Evolutionary conservation across 768 basidiomycete genomes (phyloP), one percentile per base, ranked within the genome.

Genomic region (Asterophora lycoperdoides): DNA sequence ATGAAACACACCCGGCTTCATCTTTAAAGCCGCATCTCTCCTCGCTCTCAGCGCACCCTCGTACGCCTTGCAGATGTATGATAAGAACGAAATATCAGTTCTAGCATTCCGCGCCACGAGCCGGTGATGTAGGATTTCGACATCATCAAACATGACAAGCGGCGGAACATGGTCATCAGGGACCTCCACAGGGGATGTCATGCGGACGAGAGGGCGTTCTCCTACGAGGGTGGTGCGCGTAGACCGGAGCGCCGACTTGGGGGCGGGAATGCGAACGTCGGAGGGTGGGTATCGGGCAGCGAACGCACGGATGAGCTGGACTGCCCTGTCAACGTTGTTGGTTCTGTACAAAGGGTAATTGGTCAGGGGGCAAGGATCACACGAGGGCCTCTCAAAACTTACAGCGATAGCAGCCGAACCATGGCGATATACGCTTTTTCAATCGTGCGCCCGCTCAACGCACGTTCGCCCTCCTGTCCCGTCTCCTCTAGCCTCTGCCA

Each of bases 81-180:
- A 89, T 38, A 95, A 52, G 58, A 83, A 89, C 6, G 70, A 77
- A 20, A 93, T 69, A 14, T 80, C 79, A 33, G 72, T 68, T n/a
- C 30, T 49, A 47, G 67, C 65, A 29, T 64, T 67, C 17, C 66
- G 64, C 18, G 63, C 69, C 11, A 85, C 79, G 23, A 93, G 65
- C 20, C 84, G 73, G 49, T 90, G 78, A 62, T 95, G 92, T 43
- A 96, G 69, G 5, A 84, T 52, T 54, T 89, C 84, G n/a, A 95
- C 55, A 60, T 95, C 91, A 13, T 68, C 56, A 61, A 93, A 95
- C 10, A 80, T 75, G 17, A 95, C 57, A 34, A 93, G 63, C 0
- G 93, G 93, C 0, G 93, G 89, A 5, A 96, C 84, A 18, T 76
- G 61, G 56, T 91, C 86, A 60, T 96, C 93, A 1, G 80, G 77